phyloP scores from a whole-genome alignment of 2,329 filamentous ascomycete genomes.

The Alternaria tenuissima region DNA sequence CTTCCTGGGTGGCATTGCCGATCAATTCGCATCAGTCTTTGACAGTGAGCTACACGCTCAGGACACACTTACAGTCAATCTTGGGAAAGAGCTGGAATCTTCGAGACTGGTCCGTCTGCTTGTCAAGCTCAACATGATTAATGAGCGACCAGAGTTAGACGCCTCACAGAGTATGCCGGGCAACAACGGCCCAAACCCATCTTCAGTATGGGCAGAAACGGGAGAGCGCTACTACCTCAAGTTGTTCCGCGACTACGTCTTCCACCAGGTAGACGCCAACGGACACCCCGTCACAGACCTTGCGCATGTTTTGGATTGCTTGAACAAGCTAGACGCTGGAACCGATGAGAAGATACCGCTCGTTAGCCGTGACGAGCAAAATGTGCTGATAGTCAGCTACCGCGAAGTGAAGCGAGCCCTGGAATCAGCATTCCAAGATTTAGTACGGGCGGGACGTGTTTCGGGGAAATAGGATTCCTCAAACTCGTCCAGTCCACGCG shows the following conservation, averaged over 20 bases:
- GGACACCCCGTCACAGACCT: constrained; percentile 85
- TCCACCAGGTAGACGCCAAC: constrained; percentile 89
- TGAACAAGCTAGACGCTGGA: constrained; percentile 94
- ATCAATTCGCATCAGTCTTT: constrained; percentile 76
- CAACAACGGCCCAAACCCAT: constrained; percentile 37
- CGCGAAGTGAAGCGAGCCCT: constrained; percentile 79
- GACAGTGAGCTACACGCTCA: constrained; percentile 81
- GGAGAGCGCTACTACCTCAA: constrained; percentile 93
- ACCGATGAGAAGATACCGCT: constrained; percentile 85
- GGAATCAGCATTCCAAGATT: constrained; percentile 68
- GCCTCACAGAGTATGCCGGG: constrained; percentile 63
- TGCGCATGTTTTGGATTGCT: constrained; percentile 82
- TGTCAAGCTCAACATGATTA: constrained; percentile 85
- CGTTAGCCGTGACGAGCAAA: constrained; percentile 89
- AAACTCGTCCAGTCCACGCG: constrained; percentile 14
- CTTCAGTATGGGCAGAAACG: constrained; percentile 81
- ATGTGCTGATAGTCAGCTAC: constrained; percentile 86
- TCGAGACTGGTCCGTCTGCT: constrained; percentile 81
- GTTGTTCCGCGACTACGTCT: constrained; percentile 95
- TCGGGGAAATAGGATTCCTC: constrained; percentile 38
- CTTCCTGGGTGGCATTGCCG: constrained; percentile 79
- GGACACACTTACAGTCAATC: constrained; percentile 75
- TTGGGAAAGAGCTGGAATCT: constrained; percentile 88
- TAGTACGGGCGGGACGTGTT: constrained; percentile 50
- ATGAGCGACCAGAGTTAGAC: constrained; percentile 87